Evolutionary conservation across 306 rosid genomes (phyloP).

Genomic region (Cucumis cinereus): DNA sequence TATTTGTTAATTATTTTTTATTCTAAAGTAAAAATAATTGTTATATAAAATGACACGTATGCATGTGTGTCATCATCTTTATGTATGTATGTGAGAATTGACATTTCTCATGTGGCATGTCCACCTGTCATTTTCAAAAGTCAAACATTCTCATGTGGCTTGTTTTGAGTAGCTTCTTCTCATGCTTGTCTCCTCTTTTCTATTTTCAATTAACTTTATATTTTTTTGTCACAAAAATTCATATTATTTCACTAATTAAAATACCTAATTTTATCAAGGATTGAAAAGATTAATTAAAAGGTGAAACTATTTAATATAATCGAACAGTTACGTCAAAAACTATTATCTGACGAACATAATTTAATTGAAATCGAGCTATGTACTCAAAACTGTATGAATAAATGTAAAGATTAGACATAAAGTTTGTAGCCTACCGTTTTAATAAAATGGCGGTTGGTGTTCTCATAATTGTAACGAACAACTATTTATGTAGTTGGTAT

Average conservation of each 20-base stretch:
- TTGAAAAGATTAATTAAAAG: too few species aligned
- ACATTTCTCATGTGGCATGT: background rate
- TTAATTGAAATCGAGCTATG: too few species aligned
- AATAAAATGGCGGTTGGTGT: background rate
- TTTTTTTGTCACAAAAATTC: too few species aligned
- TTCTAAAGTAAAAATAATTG: background rate
- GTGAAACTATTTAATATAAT: too few species aligned
- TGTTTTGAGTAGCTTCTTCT: background rate
- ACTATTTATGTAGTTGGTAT: too few species aligned
- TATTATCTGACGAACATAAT: too few species aligned
- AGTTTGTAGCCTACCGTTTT: background rate
- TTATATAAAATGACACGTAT: background rate
- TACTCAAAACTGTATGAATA: background rate
- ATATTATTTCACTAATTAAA: too few species aligned
- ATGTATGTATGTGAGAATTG: background rate
- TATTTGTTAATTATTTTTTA: background rate
- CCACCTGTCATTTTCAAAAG: background rate
- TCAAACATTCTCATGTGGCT: conserved; percentile 3
- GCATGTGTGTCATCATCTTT: conserved; percentile 6
- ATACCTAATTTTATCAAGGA: too few species aligned
- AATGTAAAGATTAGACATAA: background rate
- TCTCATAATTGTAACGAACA: background rate
- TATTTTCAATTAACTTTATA: background rate
- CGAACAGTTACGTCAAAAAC: too few species aligned
- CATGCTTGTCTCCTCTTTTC: conserved; percentile 1